These are phyloP conservation scores for Elasticomyces elasticus DNA, from an alignment of 495 filamentous ascomycete species.

Conservation along the genomic window DNA sequence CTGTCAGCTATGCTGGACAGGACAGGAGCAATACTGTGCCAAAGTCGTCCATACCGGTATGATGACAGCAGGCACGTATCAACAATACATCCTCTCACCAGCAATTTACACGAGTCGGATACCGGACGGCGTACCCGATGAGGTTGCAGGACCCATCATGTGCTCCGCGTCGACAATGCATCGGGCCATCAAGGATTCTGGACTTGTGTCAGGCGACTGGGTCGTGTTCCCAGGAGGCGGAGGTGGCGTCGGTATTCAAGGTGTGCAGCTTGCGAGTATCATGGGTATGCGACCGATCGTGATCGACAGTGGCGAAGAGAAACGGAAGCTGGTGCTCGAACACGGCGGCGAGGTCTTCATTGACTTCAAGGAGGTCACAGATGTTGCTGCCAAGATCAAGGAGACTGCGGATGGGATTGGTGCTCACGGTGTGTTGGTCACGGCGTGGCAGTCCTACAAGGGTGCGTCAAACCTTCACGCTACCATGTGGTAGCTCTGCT, in stretches of 20 bases:
- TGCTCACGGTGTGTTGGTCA: slow-evolving; percentile 43
- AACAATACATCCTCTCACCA: slow-evolving; percentile 35
- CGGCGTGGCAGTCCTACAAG: slow-evolving; percentile 40
- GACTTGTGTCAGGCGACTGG: slow-evolving; percentile 34
- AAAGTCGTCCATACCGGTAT: slow-evolving; percentile 30
- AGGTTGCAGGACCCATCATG: slow-evolving; percentile 39
- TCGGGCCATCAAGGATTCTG: slow-evolving; percentile 32
- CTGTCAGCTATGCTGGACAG: slow-evolving; percentile 39
- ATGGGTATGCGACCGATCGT: slow-evolving; percentile 48
- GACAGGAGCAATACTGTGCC: slow-evolving; percentile 31
- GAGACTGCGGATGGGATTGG: slow-evolving; percentile 38
- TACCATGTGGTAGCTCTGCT: too few species aligned
- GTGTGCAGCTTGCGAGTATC: slow-evolving; percentile 35
- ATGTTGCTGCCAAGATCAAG: slow-evolving; percentile 34
- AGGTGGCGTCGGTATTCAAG: slow-evolving; percentile 35
- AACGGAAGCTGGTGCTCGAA: slow-evolving; percentile 33
- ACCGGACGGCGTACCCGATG: slow-evolving; percentile 37
- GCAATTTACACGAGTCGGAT: slow-evolving; percentile 37
- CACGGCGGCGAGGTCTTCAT: slow-evolving; percentile 46
- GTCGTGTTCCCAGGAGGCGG: slow-evolving; percentile 38
- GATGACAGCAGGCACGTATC: slow-evolving; percentile 28
- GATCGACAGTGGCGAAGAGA: slow-evolving; percentile 38
- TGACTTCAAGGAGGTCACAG: slow-evolving; percentile 35
- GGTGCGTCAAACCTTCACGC: too few species aligned
- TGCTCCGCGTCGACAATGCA: slow-evolving; percentile 38